These are phyloP conservation scores for Hanseniaspora gamundiae DNA, from an alignment of 1,139 yeast species.

Conservation along the genomic window DNA sequence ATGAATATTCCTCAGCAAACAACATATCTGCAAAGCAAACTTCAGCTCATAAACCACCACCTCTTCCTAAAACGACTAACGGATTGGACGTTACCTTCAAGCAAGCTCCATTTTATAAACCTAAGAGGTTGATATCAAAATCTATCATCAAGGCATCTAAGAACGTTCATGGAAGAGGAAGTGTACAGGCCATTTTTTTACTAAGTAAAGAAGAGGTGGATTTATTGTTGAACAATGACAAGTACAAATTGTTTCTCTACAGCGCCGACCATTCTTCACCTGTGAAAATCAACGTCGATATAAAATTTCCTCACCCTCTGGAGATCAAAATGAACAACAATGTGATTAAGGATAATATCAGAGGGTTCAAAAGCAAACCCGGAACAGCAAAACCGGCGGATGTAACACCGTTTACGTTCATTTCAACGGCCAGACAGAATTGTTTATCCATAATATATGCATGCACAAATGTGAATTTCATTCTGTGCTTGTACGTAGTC, in stretches of 20 bases:
- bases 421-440: conserved; percentile 26
- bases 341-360: conserved; percentile 36
- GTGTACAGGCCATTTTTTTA: conserved; percentile 29
- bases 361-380: conserved; percentile 47
- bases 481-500: conserved; percentile 42
- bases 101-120: conserved; percentile 40
- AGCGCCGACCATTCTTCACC: conserved; percentile 32
- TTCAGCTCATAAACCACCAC: too few species aligned
- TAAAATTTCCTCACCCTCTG: conserved; percentile 49
- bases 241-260: conserved; percentile 31
- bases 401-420: conserved; percentile 33
- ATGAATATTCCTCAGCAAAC: too few species aligned
- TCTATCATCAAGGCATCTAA: conserved; percentile 32
- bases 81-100: conserved; percentile 35
- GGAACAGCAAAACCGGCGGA: conserved; percentile 64
- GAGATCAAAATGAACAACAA: conserved; percentile 41
- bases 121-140: conserved; percentile 34
- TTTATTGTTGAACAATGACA: conserved; percentile 22
- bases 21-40: too few species aligned
- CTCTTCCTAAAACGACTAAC: too few species aligned
- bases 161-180: conserved; percentile 32
- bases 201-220: conserved; percentile 31
- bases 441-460: conserved; percentile 40
- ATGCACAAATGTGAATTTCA: conserved; percentile 34
- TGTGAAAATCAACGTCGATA: conserved; percentile 26